These are phyloP conservation scores for Plasmodium sp. DNA, from an alignment of 169 alveolate genomes.

Conservation along the genomic window DNA sequence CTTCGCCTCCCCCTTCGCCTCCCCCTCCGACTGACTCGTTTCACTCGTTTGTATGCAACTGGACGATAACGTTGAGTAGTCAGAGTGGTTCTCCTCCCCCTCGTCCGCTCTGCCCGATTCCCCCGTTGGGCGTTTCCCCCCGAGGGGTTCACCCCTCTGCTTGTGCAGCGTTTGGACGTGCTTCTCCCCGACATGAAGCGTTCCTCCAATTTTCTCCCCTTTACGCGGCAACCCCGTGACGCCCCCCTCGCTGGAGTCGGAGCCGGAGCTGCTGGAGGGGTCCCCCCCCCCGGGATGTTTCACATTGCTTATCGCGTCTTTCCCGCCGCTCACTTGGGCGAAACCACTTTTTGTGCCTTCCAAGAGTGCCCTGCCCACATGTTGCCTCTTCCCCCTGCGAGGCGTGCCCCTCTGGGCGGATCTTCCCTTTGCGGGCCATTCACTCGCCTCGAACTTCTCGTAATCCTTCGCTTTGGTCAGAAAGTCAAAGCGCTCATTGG, in stretches of 20 bases:
- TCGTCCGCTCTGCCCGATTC: not conserved
- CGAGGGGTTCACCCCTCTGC: not conserved
- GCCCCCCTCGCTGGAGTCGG: not conserved
- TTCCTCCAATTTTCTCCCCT: not conserved
- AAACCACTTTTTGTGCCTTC: not conserved
- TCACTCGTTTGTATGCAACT: constrained; percentile 26
- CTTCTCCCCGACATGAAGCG: no score
- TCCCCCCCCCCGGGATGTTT: not conserved
- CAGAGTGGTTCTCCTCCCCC: not conserved
- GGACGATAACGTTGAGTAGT: constrained; percentile 17
- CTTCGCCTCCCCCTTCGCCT: not conserved
- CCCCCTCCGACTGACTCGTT: not conserved
- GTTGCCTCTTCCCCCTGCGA: not conserved
- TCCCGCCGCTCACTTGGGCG: not conserved
- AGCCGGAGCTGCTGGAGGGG: not conserved
- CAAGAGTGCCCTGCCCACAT: not conserved
- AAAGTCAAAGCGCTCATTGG: constrained; percentile 21
- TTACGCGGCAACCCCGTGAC: not conserved
- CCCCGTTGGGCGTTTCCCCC: not conserved
- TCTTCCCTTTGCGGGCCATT: not conserved
- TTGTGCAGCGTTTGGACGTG: not conserved
- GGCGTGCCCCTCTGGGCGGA: not conserved
- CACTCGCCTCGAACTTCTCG: constrained; percentile 5
- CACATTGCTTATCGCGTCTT: not conserved
- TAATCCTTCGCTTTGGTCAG: constrained; percentile 48